Percentiles rank a stretch among this genome's conserved stretches.
Conservation (phyloP, 169 alveolate genomes). For the Babesia bigemina region DNA sequence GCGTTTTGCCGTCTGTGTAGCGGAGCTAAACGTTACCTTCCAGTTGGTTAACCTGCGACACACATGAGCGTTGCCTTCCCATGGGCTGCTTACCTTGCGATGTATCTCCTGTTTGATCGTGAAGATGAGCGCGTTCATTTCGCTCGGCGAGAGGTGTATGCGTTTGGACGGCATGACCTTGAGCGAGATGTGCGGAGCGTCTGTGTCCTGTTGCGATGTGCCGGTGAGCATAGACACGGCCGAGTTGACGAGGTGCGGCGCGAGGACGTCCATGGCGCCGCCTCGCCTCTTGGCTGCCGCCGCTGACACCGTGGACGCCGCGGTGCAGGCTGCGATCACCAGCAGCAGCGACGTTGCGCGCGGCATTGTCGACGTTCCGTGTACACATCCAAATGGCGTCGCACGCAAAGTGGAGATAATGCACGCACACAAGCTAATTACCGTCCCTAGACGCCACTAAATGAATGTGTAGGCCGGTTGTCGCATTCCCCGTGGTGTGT, state of each 20-base stretch:
- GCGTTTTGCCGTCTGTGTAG: neutral
- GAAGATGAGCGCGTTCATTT: conserved; percentile 63
- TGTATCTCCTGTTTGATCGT: conserved; percentile 65
- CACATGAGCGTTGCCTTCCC: neutral
- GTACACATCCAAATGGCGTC: neutral
- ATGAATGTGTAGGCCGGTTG: neutral
- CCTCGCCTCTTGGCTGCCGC: neutral
- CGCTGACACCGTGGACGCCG: conserved; percentile 1
- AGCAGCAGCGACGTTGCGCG: conserved; percentile 5
- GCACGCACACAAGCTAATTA: no score
- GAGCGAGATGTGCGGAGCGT: conserved; percentile 65
- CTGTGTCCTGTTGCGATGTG: conserved; percentile 25
- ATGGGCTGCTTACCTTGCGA: conserved; percentile 42
- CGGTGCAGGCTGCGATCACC: neutral
- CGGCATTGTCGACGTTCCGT: conserved; percentile 3
- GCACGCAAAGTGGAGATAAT: no score
- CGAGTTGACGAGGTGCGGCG: conserved; percentile 39
- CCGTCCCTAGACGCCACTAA: neutral
- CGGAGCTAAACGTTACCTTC: conserved; percentile 46
- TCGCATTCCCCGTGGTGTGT: neutral
- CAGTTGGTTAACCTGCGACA: conserved; percentile 57
- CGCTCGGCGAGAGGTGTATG: conserved; percentile 64
- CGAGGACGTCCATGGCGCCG: conserved; percentile 8
- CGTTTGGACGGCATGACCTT: conserved; percentile 67
- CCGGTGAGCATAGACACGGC: conserved; percentile 29